phyloP scores from a whole-genome alignment of 148 eudicot genomes.

The Silene conica region DNA sequence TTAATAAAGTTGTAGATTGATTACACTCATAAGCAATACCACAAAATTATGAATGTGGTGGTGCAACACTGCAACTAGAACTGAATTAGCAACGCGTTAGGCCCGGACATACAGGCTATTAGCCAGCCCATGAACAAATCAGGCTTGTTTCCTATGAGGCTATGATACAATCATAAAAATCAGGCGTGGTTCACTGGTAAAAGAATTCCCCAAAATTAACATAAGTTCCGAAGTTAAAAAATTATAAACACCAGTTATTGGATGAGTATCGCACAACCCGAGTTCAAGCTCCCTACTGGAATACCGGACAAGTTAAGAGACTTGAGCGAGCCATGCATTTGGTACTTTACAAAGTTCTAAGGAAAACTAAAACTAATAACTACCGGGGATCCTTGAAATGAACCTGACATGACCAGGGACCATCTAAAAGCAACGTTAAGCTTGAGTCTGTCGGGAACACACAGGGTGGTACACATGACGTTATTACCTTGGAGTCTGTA shows the following conservation, averaged over 20 bases:
- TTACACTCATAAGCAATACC: too few species aligned
- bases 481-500: slow-evolving; percentile 21
- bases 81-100: neutral
- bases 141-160: neutral
- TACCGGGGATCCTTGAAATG: neutral
- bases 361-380: slow-evolving; percentile 4
- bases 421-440: slow-evolving; percentile 1
- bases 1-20: too few species aligned
- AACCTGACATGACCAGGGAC: slow-evolving; percentile 7
- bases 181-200: neutral
- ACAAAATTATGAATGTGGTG: too few species aligned
- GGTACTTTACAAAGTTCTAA: slow-evolving; percentile 8
- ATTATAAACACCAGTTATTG: slow-evolving; percentile 4
- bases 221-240: neutral
- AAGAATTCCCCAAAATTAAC: neutral
- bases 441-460: neutral
- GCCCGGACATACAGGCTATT: neutral
- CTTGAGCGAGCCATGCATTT: neutral
- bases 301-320: neutral
- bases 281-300: neutral
- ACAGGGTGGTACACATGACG: neutral
- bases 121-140: neutral
- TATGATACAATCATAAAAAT: neutral
- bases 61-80: too few species aligned
- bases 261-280: neutral